Evolutionary conservation across 176 grass and related monocot genomes (phyloP), one percentile per base, ranked within the genome.

Genomic region (Lolium rigidum): DNA sequence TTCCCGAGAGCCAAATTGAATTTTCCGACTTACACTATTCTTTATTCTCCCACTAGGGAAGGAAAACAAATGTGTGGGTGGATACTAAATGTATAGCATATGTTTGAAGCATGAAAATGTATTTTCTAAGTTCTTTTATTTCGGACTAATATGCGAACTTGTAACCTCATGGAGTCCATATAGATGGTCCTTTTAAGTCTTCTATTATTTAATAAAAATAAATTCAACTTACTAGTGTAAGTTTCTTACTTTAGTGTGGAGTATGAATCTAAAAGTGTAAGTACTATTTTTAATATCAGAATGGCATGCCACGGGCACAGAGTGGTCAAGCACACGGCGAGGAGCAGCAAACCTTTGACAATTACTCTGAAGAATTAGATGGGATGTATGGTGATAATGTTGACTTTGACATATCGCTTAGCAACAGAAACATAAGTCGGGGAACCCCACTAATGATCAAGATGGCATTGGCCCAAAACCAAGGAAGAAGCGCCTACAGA

Each of bases 401-500:
- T 25, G 21, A 37, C 22, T 55, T 46, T 21, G 52, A 60, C 22
- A 50, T 66, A 38, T 38, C n/a, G 4, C 51, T 15, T 3, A n/a
- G 11, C 25, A 85, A 85, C 6, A 74, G 55, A 9, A 80, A 10
- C 8, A 31, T 11, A 35, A 35, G 31, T 10, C 1, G n/a, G 2
- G 25, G 49, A 79, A 17, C 18, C 13, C 8, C 20, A 9, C 3
- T 48, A 48, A 48, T 48, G 46, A 48, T 48, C 74, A 79, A 10
- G 66, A 56, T 10, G n/a, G 8, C 41, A 26, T 15, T 3, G 59
- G 31, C 15, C 3, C 76, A 57, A 57, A 46, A 9, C 37, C 8
- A 75, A 80, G 62, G 81, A 89, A 76, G 24, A 89, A 35, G 39
- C 44, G 25, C 5, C 60, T 81, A 1, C 70, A 85, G 1, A 85